Evolutionary conservation across 805 yeast genomes (phyloP).

Genomic region (Priceomyces medius): DNA sequence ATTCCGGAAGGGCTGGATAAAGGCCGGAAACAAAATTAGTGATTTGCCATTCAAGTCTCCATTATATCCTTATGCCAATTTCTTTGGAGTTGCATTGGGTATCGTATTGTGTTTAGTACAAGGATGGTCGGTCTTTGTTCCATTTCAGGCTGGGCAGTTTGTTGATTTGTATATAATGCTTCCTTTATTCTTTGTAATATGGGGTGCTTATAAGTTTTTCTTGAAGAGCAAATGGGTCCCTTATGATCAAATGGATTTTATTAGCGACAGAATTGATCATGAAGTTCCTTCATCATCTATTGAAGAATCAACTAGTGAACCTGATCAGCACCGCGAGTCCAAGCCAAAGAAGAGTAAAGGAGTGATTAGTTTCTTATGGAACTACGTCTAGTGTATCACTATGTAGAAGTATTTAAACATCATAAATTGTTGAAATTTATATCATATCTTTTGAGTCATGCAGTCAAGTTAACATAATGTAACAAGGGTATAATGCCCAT

Average conservation of each 20-base stretch:
- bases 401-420: no score
- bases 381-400: no score
- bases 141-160: constrained; percentile 19
- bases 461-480: no score
- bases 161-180: constrained; percentile 21
- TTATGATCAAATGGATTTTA: constrained; percentile 47
- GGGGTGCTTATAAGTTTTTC: constrained; percentile 39
- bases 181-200: constrained; percentile 17
- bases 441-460: no score
- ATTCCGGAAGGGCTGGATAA: constrained; percentile 21
- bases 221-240: constrained; percentile 34
- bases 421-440: no score
- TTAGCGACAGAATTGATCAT: constrained; percentile 29
- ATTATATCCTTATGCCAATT: constrained; percentile 16
- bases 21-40: constrained; percentile 12
- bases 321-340: no score
- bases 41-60: constrained; percentile 18
- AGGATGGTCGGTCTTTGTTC: constrained; percentile 22
- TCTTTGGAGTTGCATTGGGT: constrained; percentile 14
- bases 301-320: no score
- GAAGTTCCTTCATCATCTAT: no score
- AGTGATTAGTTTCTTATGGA: no score
- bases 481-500: no score
- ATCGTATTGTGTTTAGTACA: constrained; percentile 19
- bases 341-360: no score